These are phyloP conservation scores for Plectosphaerella plurivora DNA, from an alignment of 2,329 filamentous ascomycete species.

Conservation along the genomic window DNA sequence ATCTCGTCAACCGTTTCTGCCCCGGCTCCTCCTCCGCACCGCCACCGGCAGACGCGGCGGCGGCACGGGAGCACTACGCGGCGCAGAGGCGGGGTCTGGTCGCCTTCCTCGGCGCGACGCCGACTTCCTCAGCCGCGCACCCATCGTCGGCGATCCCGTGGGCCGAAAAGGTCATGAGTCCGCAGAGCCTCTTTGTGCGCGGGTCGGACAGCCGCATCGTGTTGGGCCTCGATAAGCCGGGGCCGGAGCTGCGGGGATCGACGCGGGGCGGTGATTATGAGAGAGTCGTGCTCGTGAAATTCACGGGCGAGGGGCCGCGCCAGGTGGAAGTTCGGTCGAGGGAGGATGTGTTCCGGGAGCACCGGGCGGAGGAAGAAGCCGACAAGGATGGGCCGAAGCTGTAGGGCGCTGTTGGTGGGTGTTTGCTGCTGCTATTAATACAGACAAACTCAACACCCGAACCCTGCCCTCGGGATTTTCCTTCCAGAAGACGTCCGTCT, in stretches of 20 bases:
- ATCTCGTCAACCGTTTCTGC: conserved; percentile 52
- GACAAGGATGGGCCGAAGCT: background rate
- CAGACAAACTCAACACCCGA: too few relatives aligned
- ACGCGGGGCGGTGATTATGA: conserved; percentile 52
- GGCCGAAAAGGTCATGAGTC: conserved; percentile 59
- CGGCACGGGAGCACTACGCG: conserved; percentile 26
- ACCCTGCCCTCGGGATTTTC: too few relatives aligned
- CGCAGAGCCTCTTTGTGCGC: conserved; percentile 40
- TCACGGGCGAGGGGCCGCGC: conserved; percentile 44
- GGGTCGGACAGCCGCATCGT: conserved; percentile 43
- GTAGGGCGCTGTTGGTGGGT: background rate
- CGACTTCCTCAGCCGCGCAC: conserved; percentile 34
- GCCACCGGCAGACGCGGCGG: conserved; percentile 16
- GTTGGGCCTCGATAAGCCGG: conserved; percentile 53
- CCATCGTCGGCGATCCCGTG: conserved; percentile 44
- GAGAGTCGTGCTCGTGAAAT: conserved; percentile 53
- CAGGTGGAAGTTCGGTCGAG: conserved; percentile 48
- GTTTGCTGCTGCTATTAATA: too few relatives aligned
- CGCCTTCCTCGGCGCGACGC: conserved; percentile 43
- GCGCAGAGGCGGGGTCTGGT: conserved; percentile 48
- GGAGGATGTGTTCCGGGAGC: conserved; percentile 43
- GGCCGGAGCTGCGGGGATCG: conserved; percentile 45
- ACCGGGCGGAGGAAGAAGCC: conserved; percentile 22
- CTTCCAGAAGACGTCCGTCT: too few relatives aligned
- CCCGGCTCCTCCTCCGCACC: conserved; percentile 27